These are phyloP conservation scores for Entrophospora sp. DNA, from an alignment of 192 early-diverging fungal species.

Conservation along the genomic window DNA sequence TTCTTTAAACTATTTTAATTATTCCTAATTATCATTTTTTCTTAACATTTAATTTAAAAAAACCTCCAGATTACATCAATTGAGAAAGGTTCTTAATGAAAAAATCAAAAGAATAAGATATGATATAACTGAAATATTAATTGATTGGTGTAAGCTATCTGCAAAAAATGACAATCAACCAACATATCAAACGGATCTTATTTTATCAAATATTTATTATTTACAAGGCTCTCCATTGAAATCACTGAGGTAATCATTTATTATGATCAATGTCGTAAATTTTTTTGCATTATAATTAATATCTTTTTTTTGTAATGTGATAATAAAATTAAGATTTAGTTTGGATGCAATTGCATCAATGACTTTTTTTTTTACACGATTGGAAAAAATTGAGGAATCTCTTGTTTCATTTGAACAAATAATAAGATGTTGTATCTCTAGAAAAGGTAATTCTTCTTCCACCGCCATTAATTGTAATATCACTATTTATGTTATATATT, in stretches of 20 bases:
- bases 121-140: not conserved
- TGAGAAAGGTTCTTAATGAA: not conserved
- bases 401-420: not conserved
- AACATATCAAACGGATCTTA: not conserved
- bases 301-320: not conserved
- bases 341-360: not conserved
- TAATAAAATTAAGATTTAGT: no score
- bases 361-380: not conserved
- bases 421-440: not conserved
- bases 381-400: not conserved
- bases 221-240: not conserved
- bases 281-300: not conserved
- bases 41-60: no score
- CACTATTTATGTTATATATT: not conserved
- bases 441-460: slow-evolving; percentile 12
- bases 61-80: not conserved
- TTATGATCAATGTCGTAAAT: no score
- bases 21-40: no score
- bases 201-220: not conserved
- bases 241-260: not conserved
- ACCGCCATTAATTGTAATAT: no score
- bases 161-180: not conserved
- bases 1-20: no score
- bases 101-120: not conserved
- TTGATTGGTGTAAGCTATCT: not conserved